Evolutionary conservation across 129 eudicot species (phyloP).

Genomic region (Heracleum sosnowskyi): DNA sequence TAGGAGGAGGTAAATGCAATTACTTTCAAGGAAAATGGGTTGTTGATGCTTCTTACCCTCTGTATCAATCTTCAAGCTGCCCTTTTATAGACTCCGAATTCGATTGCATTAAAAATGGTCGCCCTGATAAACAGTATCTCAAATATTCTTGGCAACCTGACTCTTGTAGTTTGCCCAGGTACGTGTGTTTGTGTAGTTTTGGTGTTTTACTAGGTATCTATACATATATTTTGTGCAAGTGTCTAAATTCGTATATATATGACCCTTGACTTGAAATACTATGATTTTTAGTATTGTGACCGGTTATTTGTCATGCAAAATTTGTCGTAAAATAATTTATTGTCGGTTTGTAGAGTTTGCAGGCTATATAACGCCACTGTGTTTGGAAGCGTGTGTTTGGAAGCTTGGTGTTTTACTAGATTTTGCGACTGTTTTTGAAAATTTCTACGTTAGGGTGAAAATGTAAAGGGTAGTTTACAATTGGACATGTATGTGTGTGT

Average conservation of each 20-base stretch:
- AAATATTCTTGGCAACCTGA: slow-evolving; percentile 77
- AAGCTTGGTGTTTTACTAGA: background rate
- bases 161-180: slow-evolving; percentile 78
- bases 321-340: too few relatives aligned
- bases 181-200: background rate
- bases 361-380: too few relatives aligned
- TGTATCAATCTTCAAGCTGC: slow-evolving; percentile 61
- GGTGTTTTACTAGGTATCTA: background rate
- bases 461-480: background rate
- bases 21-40: slow-evolving; percentile 76
- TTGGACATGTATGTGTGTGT: background rate
- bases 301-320: too few relatives aligned
- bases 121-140: slow-evolving; percentile 78
- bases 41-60: slow-evolving; percentile 58
- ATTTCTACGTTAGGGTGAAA: background rate
- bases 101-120: slow-evolving; percentile 73
- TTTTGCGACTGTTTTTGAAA: background rate
- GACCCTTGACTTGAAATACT: too few relatives aligned
- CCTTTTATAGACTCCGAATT: slow-evolving; percentile 72
- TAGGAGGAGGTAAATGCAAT: slow-evolving; percentile 33
- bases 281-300: too few relatives aligned
- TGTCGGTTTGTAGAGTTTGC: background rate
- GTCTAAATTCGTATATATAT: background rate
- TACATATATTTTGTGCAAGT: too few relatives aligned
- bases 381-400: background rate